Evolutionary conservation across 2,329 filamentous ascomycete species (phyloP).

Genomic region (Paracorniculantispora psalliotae): DNA sequence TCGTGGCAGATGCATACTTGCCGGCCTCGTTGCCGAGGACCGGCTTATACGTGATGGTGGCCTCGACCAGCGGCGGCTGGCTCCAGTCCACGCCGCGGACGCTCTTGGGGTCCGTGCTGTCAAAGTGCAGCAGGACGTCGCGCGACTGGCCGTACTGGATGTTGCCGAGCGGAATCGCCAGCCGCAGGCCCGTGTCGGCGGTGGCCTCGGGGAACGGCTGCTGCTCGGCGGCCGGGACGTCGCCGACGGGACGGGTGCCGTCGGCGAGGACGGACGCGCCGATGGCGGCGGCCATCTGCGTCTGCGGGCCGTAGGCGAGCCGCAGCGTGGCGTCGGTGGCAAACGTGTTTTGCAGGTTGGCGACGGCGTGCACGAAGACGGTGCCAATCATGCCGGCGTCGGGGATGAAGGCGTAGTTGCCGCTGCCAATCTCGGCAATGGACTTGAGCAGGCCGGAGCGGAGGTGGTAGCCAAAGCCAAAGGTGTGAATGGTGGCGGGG

Average conservation of each 20-base stretch:
- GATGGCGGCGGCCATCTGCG: constrained; percentile 36
- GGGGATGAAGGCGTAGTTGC: constrained; percentile 57
- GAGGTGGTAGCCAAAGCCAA: constrained; percentile 32
- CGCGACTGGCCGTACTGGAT: constrained; percentile 58
- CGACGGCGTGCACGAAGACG: constrained; percentile 57
- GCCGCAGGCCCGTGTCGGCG: constrained; percentile 18
- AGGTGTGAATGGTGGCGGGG: constrained; percentile 37
- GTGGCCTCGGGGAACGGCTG: constrained; percentile 9
- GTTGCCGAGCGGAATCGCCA: constrained; percentile 44
- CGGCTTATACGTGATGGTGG: constrained; percentile 17
- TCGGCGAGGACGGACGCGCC: constrained; percentile 35
- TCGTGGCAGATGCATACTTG: background rate
- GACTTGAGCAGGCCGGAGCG: constrained; percentile 50
- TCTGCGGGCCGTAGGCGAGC: constrained; percentile 32
- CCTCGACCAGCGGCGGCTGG: constrained; percentile 10
- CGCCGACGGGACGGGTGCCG: too few relatives aligned
- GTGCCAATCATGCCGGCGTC: constrained; percentile 60
- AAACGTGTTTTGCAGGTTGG: constrained; percentile 56
- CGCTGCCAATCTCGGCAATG: constrained; percentile 52
- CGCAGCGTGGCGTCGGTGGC: constrained; percentile 42
- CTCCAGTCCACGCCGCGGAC: background rate
- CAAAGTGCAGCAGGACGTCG: constrained; percentile 44
- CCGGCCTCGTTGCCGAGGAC: constrained; percentile 17
- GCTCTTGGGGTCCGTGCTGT: constrained; percentile 11
- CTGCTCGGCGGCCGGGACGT: too few relatives aligned